These are phyloP conservation scores for Corchorus olitorius DNA, from an alignment of 345 rosid species.

Conservation along the genomic window DNA sequence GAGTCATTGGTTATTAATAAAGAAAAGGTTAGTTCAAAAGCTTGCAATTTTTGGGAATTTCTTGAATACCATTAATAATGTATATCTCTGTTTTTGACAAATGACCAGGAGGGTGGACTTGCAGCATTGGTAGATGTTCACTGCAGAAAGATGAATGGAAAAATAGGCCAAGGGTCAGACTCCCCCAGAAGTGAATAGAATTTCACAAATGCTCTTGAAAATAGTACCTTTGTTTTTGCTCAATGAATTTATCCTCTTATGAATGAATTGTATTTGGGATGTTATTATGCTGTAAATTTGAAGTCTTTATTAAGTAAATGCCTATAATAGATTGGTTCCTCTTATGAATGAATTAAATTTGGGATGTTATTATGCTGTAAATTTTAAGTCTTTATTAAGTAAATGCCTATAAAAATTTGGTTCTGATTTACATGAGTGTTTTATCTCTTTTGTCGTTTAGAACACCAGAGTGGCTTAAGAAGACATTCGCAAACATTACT, in stretches of 20 bases:
- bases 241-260: neutral
- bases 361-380: neutral
- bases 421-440: neutral
- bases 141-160: too few relatives aligned
- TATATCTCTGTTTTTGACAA: too few relatives aligned
- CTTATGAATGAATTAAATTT: neutral
- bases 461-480: slow-evolving; percentile 94
- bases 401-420: neutral
- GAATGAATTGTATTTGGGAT: slow-evolving; percentile 1
- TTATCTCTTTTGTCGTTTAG: slow-evolving; percentile 37
- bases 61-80: too few relatives aligned
- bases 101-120: too few relatives aligned
- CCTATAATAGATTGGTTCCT: neutral
- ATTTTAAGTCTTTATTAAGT: neutral
- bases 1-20: too few relatives aligned
- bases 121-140: too few relatives aligned
- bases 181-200: slow-evolving; percentile 6
- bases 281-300: neutral
- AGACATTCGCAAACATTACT: slow-evolving; percentile 68
- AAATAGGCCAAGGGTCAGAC: too few relatives aligned
- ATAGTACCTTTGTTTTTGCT: neutral
- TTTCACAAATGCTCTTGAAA: neutral
- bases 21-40: too few relatives aligned
- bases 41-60: too few relatives aligned
- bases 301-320: neutral